Conservation (phyloP, 139 green algal genomes). For the Dunaliella sp. region DNA sequence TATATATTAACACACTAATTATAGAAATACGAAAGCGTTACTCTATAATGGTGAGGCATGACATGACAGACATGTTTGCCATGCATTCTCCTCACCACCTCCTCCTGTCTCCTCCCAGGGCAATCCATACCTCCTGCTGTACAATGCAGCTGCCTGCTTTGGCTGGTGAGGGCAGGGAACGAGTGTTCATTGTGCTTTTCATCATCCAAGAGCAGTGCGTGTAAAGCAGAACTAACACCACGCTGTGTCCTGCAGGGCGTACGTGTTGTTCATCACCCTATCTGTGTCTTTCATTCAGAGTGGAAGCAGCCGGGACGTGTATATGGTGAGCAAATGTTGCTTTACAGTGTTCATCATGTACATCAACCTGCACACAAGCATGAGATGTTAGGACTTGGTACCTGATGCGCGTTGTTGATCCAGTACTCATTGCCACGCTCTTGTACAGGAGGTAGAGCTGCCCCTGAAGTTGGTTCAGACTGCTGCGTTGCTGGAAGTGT, state of each 20-base stretch:
- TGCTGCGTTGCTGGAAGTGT: slow-evolving; percentile 80
- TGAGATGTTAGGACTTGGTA: background rate
- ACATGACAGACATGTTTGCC: too few species aligned
- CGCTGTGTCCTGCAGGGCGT: slow-evolving; percentile 66
- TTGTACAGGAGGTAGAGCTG: slow-evolving; percentile 56
- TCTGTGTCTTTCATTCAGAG: slow-evolving; percentile 25
- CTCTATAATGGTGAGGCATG: too few species aligned
- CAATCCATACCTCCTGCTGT: slow-evolving; percentile 67
- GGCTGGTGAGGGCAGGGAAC: slow-evolving; percentile 48
- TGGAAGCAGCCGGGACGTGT: slow-evolving; percentile 47
- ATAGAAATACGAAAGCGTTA: too few species aligned
- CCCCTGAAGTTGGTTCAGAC: slow-evolving; percentile 84
- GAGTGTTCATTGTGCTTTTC: background rate
- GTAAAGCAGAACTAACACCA: too few species aligned
- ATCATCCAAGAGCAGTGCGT: too few species aligned
- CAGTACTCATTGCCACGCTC: background rate
- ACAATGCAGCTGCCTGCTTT: slow-evolving; percentile 58
- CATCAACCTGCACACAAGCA: background rate
- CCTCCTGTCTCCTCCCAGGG: slow-evolving; percentile 16
- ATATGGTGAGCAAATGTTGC: slow-evolving; percentile 35
- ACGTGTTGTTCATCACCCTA: slow-evolving; percentile 59
- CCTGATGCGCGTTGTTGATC: background rate
- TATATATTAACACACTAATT: too few species aligned
- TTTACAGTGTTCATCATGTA: background rate
- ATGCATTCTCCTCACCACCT: too few species aligned